Percentiles rank a stretch among this genome's conserved stretches.
Conservation (phyloP, 148 eudicot genomes). For the Euryodendron excelsum region DNA sequence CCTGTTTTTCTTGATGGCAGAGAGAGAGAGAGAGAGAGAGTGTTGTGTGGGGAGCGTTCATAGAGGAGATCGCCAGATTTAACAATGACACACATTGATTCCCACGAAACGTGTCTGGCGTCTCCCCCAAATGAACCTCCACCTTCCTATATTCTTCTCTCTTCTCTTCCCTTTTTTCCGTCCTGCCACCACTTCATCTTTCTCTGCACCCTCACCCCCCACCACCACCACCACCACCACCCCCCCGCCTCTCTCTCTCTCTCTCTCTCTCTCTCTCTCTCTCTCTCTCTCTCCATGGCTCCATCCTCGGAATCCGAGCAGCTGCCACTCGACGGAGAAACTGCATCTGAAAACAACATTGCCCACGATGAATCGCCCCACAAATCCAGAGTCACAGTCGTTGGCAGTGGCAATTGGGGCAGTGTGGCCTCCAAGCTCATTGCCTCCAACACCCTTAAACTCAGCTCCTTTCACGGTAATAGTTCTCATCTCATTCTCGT, state of each 20-base stretch:
- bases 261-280: neutral
- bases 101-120: constrained; percentile 28
- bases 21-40: neutral
- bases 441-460: constrained; percentile 72
- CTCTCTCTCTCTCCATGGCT: constrained; percentile 16
- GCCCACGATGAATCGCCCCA: constrained; percentile 9
- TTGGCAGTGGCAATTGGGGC: constrained; percentile 99
- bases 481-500: neutral
- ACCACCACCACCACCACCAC: neutral
- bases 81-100: constrained; percentile 27
- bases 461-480: constrained; percentile 62
- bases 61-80: constrained; percentile 36
- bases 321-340: neutral
- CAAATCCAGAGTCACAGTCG: constrained; percentile 58
- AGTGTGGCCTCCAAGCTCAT: constrained; percentile 94
- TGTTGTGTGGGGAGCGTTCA: neutral
- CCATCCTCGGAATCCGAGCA: constrained; percentile 14
- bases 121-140: constrained; percentile 28
- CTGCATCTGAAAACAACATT: constrained; percentile 3
- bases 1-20: no score
- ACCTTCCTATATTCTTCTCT: neutral
- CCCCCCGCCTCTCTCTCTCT: neutral
- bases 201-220: neutral
- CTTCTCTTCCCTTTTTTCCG: neutral
- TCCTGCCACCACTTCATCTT: neutral